A percentile compares a stretch with the other conserved stretches of the same genome.
phyloP scores from a whole-genome alignment of 345 rosid genomes.

The Pelargonium nanum region DNA sequence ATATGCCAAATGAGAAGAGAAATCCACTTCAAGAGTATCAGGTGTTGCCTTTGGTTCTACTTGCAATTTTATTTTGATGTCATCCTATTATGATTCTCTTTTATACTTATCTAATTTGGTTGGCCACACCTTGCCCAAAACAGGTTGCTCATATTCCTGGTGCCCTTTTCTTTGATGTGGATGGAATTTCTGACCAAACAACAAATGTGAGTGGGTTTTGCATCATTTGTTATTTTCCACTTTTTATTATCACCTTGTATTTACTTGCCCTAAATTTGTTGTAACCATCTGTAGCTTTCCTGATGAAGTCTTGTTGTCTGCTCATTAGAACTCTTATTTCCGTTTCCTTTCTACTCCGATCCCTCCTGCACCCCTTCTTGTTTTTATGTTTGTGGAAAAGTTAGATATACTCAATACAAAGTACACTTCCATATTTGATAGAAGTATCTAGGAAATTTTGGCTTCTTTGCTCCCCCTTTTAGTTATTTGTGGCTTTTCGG shows the following conservation, averaged over 20 bases:
- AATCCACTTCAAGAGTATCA: slow-evolving; percentile 97
- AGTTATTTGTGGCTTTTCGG: too few relatives aligned
- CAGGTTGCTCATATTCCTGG: slow-evolving; percentile 99
- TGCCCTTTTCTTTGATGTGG: slow-evolving; percentile 90
- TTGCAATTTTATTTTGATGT: background rate
- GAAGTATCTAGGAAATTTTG: too few relatives aligned
- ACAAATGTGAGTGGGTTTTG: slow-evolving; percentile 43
- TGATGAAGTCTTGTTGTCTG: too few relatives aligned
- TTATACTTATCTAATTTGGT: slow-evolving; percentile 13
- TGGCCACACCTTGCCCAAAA: slow-evolving; percentile 1
- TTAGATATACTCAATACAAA: too few relatives aligned
- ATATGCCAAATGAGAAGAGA: slow-evolving; percentile 96
- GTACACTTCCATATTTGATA: too few relatives aligned
- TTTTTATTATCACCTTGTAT: slow-evolving; percentile 5
- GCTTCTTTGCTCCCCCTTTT: too few relatives aligned
- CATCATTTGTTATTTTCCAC: slow-evolving; percentile 4
- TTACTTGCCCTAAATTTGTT: too few relatives aligned
- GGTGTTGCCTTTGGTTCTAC: slow-evolving; percentile 27
- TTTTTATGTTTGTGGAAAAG: too few relatives aligned
- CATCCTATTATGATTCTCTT: background rate
- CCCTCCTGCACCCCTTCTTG: too few relatives aligned
- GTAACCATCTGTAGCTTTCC: too few relatives aligned
- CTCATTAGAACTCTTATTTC: too few relatives aligned
- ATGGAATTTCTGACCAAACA: slow-evolving; percentile 76
- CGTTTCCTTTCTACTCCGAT: too few relatives aligned